Base-by-base conservation (phyloP, 768 basidiomycete species). In the Hygrophoropsis aurantiaca region DNA sequence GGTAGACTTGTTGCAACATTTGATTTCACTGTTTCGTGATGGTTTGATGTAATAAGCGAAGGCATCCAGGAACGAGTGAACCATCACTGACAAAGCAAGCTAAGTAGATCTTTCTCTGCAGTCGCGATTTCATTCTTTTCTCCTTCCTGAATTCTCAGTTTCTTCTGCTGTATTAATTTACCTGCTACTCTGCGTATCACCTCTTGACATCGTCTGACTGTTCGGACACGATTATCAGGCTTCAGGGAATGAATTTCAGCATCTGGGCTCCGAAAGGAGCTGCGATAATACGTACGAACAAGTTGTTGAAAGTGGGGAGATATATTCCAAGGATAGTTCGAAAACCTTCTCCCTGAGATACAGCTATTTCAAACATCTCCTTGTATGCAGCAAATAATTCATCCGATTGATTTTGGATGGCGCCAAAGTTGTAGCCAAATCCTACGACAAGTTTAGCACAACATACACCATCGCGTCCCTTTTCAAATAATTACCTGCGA, bases 361-460 rank as follows among this genome's bases (percentile, higher is more conserved):
- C 65, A 15, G 81, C 83, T 4, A 82, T 74, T 46, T 76, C 85
- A 48, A 93, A 93, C 84, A 94, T 89, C 46, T 92, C 87, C 58
- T 83, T 88, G 63, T 90, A 90, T 0, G 91, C 90, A 24, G 66
- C 62, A 54, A 91, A 86, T 7, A 92, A 74, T 54, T 87, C 84
- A 50, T 92, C 90, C 1, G 85, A 74, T 58, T 89, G 85, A 37
- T 89, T 77, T 38, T 86, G 76, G 27, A 95, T 85, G 1, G 93
- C 83, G 51, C 88, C 82, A 70, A 97, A 93, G 47, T 85, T 74
- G 57, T 94, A 94, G 52, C 84, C 88, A 59, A 94, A 95, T 2
- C 87, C 90, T 90, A 42, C 5, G 38, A 10, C 44, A 26, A 21
- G 5, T 40, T 58, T n/a, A 51, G 4, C 35, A 47, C 24, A 25